These are phyloP conservation scores for Aspergillus clavatus DNA, from an alignment of 2,329 filamentous ascomycete species.

Conservation along the genomic window DNA sequence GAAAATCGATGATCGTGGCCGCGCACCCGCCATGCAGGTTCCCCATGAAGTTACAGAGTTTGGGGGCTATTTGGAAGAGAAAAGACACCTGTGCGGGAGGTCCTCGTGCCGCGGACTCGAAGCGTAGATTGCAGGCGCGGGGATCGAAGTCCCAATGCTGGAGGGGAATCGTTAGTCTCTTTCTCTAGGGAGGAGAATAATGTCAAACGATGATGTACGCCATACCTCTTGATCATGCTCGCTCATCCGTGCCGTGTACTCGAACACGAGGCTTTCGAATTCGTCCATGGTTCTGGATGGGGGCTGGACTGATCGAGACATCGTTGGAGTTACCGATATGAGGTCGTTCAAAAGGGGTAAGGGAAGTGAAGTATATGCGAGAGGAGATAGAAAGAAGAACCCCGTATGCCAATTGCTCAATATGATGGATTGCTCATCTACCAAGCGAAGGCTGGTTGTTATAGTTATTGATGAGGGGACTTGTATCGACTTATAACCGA, in stretches of 20 bases:
- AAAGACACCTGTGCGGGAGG: slow-evolving; percentile 33
- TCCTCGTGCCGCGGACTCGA: slow-evolving; percentile 35
- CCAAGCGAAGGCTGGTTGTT: no score
- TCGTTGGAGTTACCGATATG: slow-evolving; percentile 5
- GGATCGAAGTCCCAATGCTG: slow-evolving; percentile 31
- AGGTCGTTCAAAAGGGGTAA: neutral
- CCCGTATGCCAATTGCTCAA: no score
- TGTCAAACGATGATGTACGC: no score
- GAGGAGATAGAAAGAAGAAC: neutral
- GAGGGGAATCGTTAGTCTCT: neutral
- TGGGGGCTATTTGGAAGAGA: slow-evolving; percentile 63
- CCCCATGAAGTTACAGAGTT: slow-evolving; percentile 84
- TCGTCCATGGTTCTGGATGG: slow-evolving; percentile 26
- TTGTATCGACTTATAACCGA: no score
- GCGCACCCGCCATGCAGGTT: slow-evolving; percentile 84
- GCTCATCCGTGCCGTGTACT: slow-evolving; percentile 21
- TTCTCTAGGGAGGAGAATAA: neutral
- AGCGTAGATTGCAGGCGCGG: slow-evolving; percentile 28
- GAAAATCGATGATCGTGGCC: slow-evolving; percentile 63
- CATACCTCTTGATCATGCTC: slow-evolving; percentile 15
- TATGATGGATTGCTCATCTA: no score
- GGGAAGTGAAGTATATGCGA: neutral
- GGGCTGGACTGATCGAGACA: slow-evolving; percentile 15
- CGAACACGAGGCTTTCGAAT: slow-evolving; percentile 29
- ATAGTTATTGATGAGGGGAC: no score